A percentile compares a stretch with the other conserved stretches of the same genome.
phyloP scores from a whole-genome alignment of 2,329 filamentous ascomycete genomes.

The Diaporthe sp. region DNA sequence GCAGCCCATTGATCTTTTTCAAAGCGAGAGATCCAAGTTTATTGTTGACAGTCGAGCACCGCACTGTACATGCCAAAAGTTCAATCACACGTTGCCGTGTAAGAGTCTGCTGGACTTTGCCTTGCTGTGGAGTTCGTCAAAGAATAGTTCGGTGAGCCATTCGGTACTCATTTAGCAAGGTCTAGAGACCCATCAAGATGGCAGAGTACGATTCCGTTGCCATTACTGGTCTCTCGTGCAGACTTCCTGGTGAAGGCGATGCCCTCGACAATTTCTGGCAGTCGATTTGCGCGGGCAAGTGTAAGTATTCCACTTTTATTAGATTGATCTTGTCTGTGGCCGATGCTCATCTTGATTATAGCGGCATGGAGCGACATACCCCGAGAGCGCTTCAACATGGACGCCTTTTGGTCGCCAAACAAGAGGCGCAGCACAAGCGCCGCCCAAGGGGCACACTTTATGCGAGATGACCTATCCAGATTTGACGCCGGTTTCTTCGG shows the following conservation, averaged over 20 bases:
- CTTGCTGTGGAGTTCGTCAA: neutral
- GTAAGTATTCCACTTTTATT: neutral
- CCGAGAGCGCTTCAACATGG: constrained; percentile 3
- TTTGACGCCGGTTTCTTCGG: constrained; percentile 7
- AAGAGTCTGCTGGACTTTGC: neutral
- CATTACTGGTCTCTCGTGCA: neutral
- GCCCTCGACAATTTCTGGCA: constrained; percentile 10
- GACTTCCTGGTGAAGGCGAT: neutral
- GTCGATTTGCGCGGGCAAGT: constrained; percentile 3
- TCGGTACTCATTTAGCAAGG: neutral
- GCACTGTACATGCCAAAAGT: neutral
- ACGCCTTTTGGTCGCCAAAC: constrained; percentile 5
- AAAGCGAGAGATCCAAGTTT: neutral
- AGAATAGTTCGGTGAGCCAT: neutral
- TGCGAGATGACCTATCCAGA: neutral
- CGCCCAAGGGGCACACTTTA: neutral
- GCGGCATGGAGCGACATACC: constrained; percentile 2
- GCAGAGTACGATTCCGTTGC: neutral
- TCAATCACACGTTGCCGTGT: neutral
- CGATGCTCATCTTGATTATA: neutral
- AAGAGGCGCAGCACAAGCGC: neutral
- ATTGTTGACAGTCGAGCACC: neutral
- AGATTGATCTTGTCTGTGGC: neutral
- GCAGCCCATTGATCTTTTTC: neutral
- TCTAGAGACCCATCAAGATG: neutral